Conservation (phyloP, 116 monocot species). For the Phalaenopsis hybrid region DNA sequence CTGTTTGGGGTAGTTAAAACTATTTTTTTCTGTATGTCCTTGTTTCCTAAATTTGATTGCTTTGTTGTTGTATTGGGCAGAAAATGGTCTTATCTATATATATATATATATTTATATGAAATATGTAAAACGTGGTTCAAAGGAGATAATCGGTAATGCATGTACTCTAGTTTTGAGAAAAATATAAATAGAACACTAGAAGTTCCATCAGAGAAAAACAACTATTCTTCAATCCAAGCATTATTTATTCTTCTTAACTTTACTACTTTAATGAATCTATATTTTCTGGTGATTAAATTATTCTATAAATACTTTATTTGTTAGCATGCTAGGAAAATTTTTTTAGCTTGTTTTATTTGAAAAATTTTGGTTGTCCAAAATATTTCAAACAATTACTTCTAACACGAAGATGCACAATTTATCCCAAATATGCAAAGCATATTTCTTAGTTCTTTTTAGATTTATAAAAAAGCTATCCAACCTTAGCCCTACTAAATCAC, state of each 20-base stretch:
- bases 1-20: too few species aligned
- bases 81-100: too few species aligned
- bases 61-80: too few species aligned
- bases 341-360: background rate
- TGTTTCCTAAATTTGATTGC: too few species aligned
- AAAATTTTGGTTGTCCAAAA: background rate
- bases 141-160: too few species aligned
- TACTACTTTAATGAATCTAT: background rate
- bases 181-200: too few species aligned
- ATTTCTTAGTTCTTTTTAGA: background rate
- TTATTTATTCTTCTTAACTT: background rate
- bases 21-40: too few species aligned
- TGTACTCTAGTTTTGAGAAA: too few species aligned
- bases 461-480: background rate
- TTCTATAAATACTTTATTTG: background rate
- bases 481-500: background rate
- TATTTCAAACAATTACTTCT: background rate
- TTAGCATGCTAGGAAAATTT: background rate
- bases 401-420: background rate
- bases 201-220: too few species aligned
- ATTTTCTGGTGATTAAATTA: background rate
- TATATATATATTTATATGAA: too few species aligned
- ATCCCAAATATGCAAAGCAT: background rate
- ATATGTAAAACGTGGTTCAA: too few species aligned
- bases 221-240: too few species aligned